Base-by-base conservation (phyloP, 768 basidiomycete genomes). In the Phlebiopsis flavidoalba region DNA sequence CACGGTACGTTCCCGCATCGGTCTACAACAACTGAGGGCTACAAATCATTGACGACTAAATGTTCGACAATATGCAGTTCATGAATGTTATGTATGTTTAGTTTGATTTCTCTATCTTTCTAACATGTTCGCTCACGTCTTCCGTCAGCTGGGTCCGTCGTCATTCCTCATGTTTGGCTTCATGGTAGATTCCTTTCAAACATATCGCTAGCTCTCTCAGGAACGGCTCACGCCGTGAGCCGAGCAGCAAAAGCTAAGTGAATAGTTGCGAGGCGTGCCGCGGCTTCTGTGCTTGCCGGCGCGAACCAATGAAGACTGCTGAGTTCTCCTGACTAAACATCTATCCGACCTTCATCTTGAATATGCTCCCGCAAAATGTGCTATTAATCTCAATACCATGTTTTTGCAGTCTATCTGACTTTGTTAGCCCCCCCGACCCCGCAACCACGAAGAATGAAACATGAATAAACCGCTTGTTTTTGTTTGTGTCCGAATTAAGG, bases 101-200 rank as follows among this genome's bases (percentile, higher is more conserved):
- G 6, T 31, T 31, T 31, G 26, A 31, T 76, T 36, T 24, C 22
- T 21, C 36, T 21, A 24, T 7, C 19, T 21, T 22, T 21, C 21
- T 24, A 55, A 14, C 40, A 11, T 43, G 36, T 35, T 51, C 58
- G 69, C 56, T 63, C 31, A 59, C 33, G 26, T 24, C 10, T 52
- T 46, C 63, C 57, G 59, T 12, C 66, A 93, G 91, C 58, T 94
- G 92, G 92, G 91, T n/a, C n/a, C n/a, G n/a, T 94, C 31, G 67
- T 83, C 51, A 79, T 93, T 63, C 92, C 92, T 1, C 57, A n/a
- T n/a, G n/a, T 92, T 21, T 82, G 81, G 76, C 77, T n/a, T 94
- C 60, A 88, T 95, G 87, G 75, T 77, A 64, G 87, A 93, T 67
- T 91, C 92, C 0, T 94, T n/a, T 91, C 63, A 75, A 75, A 3